Evolutionary conservation across 108 stramenopile species (phyloP).

Genomic region (Nitzschia sp.): DNA sequence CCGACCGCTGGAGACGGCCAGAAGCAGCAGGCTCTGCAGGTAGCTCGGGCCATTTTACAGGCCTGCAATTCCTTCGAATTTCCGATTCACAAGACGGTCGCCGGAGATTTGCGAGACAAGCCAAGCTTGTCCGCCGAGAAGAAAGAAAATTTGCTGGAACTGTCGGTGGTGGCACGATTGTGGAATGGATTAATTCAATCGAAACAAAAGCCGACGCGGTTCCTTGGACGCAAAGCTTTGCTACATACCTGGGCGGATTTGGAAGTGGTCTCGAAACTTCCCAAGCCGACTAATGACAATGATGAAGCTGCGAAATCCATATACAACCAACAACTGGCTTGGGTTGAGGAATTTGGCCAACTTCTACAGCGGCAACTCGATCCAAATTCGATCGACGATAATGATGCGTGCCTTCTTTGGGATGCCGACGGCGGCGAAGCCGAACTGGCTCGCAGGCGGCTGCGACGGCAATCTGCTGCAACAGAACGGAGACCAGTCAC

Average conservation of each 20-base stretch:
- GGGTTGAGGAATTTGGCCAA: slow-evolving; percentile 23
- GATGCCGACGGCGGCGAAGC: slow-evolving; percentile 27
- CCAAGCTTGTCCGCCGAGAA: slow-evolving; percentile 4
- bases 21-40: slow-evolving; percentile 5
- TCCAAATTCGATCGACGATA: neutral
- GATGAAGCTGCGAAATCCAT: neutral
- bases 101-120: slow-evolving; percentile 14
- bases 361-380: neutral
- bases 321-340: slow-evolving; percentile 7
- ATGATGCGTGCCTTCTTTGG: slow-evolving; percentile 36
- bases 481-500: slow-evolving; percentile 16
- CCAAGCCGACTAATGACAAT: neutral
- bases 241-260: slow-evolving; percentile 25
- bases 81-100: slow-evolving; percentile 28
- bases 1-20: neutral
- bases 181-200: slow-evolving; percentile 40
- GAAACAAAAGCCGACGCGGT: slow-evolving; percentile 40
- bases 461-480: slow-evolving; percentile 22
- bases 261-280: neutral
- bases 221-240: slow-evolving; percentile 32
- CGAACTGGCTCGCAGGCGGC: slow-evolving; percentile 28
- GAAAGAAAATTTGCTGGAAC: slow-evolving; percentile 24
- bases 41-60: slow-evolving; percentile 11
- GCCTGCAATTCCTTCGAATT: slow-evolving; percentile 24
- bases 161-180: slow-evolving; percentile 22